Base-by-base conservation (phyloP, 768 basidiomycete genomes). In the Leccinum subtestaceum region DNA sequence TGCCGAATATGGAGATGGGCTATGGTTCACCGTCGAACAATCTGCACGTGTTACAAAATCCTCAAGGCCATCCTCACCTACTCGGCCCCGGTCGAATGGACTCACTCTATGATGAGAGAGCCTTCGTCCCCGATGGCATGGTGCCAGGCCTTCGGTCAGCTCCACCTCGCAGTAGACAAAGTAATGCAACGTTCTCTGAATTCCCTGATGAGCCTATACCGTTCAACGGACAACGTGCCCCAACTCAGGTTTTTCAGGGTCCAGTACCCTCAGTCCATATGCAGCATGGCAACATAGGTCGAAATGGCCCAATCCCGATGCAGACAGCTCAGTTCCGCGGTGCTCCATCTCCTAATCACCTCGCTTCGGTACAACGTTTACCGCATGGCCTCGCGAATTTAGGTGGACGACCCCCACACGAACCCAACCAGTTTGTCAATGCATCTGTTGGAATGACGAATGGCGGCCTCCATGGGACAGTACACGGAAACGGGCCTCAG, bases 301-400 rank as follows among this genome's bases (percentile, higher is more conserved):
- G 87, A 46, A 82, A 78, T 65, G 75, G 77, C 25, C 81, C 80
- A 19, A 70, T 85, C 12, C 80, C 83, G 23, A 70, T 86, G 48
- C 88, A 87, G 66, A 80, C 83, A 57, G 72, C 79, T 43, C 85
- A 85, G 47, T 89, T 80, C 74, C 88, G 91, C 21, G 86, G 86
- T 55, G 87, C 82, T 17, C 84, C 84, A 11, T 89, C 89, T 25
- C 88, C 89, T 3, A 82, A 75, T 62, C 70, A 80, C 23, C 67
- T 83, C 45, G 75, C 79, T 43, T 75, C 76, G 34, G 74, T 76
- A 43, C 87, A 88, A 66, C 83, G 89, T 46, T 74, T 93, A 34
- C 91, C 91, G 12, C 89, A 89, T 15, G 91, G 90, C 32, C 76
- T 93, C 40, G 90, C 91, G 12, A 91, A 91, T 66, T 81, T 93